These are phyloP conservation scores for Discostella stelligera DNA, from an alignment of 352 stramenopile species.

Conservation along the genomic window DNA sequence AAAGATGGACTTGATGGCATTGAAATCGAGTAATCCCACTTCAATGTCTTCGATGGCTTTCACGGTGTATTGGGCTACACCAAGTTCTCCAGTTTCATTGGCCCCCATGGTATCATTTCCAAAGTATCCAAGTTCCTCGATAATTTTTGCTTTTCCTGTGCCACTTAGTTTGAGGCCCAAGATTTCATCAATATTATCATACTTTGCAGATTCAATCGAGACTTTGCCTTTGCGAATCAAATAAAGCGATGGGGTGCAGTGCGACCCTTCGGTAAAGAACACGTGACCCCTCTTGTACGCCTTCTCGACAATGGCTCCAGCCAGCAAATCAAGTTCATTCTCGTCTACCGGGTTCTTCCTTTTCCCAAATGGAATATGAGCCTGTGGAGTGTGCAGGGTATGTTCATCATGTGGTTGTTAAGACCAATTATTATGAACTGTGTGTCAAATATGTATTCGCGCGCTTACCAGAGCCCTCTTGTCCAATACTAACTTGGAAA, in stretches of 20 bases:
- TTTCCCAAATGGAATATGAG: slow-evolving; percentile 49
- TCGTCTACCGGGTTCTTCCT: slow-evolving; percentile 30
- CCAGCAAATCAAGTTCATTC: slow-evolving; percentile 52
- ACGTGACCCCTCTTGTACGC: slow-evolving; percentile 47
- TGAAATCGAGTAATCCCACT: slow-evolving; percentile 49
- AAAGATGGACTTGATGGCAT: slow-evolving; percentile 29
- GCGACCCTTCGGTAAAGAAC: slow-evolving; percentile 46
- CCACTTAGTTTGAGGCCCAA: slow-evolving; percentile 32
- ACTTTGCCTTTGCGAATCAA: slow-evolving; percentile 45
- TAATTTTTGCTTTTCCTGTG: slow-evolving; percentile 25
- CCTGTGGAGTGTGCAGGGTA: slow-evolving; percentile 9
- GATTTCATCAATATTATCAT: slow-evolving; percentile 28
- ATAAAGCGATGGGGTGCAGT: slow-evolving; percentile 34
- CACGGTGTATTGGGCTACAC: slow-evolving; percentile 54
- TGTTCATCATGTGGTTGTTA: not conserved
- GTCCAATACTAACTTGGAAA: slow-evolving; percentile 26
- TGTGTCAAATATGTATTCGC: not conserved
- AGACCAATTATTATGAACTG: not conserved
- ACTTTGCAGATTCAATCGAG: slow-evolving; percentile 25
- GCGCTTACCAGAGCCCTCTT: slow-evolving; percentile 46
- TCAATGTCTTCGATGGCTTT: slow-evolving; percentile 50
- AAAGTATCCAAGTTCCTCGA: slow-evolving; percentile 40
- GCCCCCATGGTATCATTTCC: slow-evolving; percentile 53
- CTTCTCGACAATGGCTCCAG: slow-evolving; percentile 30
- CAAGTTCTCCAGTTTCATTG: slow-evolving; percentile 46